Evolutionary conservation across 768 basidiomycete species (phyloP).

Genomic region (Leucosporidium scottii): DNA sequence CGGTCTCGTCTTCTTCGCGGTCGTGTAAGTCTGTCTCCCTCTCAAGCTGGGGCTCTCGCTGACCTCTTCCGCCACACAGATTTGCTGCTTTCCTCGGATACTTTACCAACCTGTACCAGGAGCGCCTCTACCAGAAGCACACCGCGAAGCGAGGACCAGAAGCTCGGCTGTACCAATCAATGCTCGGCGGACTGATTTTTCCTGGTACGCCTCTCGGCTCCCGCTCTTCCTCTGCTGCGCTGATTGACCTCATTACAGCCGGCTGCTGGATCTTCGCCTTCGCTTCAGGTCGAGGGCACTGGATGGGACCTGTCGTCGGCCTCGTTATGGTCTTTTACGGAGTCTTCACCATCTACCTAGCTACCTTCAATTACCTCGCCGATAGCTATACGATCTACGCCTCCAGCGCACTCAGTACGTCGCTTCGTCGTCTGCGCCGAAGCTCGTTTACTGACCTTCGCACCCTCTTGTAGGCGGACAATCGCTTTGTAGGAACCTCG

Average conservation of each 20-base stretch:
- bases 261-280: slow-evolving; percentile 44
- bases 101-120: slow-evolving; percentile 17
- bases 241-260: not conserved
- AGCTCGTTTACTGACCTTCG: not conserved
- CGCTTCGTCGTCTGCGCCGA: not conserved
- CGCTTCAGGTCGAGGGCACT: slow-evolving; percentile 36
- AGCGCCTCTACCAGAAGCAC: slow-evolving; percentile 12
- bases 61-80: not conserved
- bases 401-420: slow-evolving; percentile 34
- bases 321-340: slow-evolving; percentile 14
- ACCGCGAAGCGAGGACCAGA: slow-evolving; percentile 16
- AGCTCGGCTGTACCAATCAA: slow-evolving; percentile 22
- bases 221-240: not conserved
- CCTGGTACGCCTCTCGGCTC: not conserved
- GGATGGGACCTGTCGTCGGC: slow-evolving; percentile 43
- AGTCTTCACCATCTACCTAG: slow-evolving; percentile 8
- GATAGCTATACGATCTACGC: slow-evolving; percentile 42
- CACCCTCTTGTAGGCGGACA: slow-evolving; percentile 32
- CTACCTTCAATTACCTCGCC: slow-evolving; percentile 30
- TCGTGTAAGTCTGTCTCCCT: not conserved
- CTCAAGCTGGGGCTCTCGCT: not conserved
- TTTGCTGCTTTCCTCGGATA: not conserved
- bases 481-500: slow-evolving; percentile 41
- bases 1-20: slow-evolving; percentile 22
- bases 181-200: not conserved